phyloP scores from a whole-genome alignment of 345 rosid species.

The Eucalyptus lansdowneana region DNA sequence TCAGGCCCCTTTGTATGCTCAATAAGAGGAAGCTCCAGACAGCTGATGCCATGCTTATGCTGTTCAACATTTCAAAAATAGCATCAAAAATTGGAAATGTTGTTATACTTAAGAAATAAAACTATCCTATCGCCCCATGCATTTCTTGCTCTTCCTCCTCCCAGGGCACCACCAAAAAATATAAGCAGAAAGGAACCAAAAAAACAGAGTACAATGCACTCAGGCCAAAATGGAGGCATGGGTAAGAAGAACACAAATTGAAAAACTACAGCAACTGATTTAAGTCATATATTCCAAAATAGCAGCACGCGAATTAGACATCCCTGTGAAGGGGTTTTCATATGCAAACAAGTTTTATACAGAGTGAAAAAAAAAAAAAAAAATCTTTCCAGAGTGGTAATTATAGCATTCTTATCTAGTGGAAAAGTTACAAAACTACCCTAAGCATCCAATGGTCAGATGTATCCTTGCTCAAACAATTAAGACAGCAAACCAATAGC shows the following conservation, averaged over 20 bases:
- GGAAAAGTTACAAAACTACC: not conserved
- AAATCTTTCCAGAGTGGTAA: not conserved
- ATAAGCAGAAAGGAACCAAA: not conserved
- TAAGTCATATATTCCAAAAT: not conserved
- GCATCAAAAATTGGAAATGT: not conserved
- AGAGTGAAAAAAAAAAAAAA: not conserved
- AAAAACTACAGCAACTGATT: not conserved
- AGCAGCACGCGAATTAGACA: not conserved
- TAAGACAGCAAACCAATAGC: not conserved
- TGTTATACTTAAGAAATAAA: not conserved
- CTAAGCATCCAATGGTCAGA: not conserved
- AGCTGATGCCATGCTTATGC: slow-evolving; percentile 49
- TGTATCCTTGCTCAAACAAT: not conserved
- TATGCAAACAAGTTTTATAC: not conserved
- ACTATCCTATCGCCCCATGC: not conserved
- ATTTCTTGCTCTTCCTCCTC: not conserved
- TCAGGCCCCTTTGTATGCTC: slow-evolving; percentile 80
- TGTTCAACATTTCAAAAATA: not conserved
- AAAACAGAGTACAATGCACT: not conserved
- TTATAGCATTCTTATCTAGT: not conserved
- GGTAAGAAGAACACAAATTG: not conserved
- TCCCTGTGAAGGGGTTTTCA: not conserved
- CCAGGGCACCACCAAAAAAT: not conserved
- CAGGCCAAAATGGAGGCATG: not conserved
- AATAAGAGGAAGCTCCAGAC: slow-evolving; percentile 86